A percentile compares a stretch with the other conserved stretches of the same genome.
Evolutionary conservation across 2,329 filamentous ascomycete genomes (phyloP).

Genomic region (Calonectria multiphialidica): DNA sequence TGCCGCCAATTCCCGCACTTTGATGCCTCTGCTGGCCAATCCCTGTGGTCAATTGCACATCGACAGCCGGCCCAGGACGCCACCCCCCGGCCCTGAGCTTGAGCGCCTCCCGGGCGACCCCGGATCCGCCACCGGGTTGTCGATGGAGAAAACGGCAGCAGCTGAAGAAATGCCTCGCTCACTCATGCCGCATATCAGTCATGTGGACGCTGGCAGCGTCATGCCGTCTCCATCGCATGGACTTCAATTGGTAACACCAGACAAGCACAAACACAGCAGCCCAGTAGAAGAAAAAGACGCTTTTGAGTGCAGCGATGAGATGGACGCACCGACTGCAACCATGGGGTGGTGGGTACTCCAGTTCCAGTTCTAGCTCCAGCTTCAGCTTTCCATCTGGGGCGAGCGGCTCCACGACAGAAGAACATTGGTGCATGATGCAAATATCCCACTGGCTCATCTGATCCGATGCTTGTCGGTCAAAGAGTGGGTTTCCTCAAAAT

Average conservation of each 20-base stretch:
- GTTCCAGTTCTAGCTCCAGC: neutral
- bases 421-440: slow-evolving; percentile 35
- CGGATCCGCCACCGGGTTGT: slow-evolving; percentile 43
- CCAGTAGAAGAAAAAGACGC: slow-evolving; percentile 1
- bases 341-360: slow-evolving; percentile 11
- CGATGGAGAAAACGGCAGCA: slow-evolving; percentile 39
- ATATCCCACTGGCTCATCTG: slow-evolving; percentile 31
- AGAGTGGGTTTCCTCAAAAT: slow-evolving; percentile 35
- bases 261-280: neutral
- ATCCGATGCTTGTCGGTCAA: slow-evolving; percentile 31
- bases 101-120: slow-evolving; percentile 45
- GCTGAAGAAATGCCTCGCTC: slow-evolving; percentile 47
- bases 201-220: slow-evolving; percentile 26
- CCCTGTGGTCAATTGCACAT: slow-evolving; percentile 30
- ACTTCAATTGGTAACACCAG: neutral
- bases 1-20: slow-evolving; percentile 40
- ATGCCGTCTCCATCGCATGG: slow-evolving; percentile 13
- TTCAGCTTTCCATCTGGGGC: slow-evolving; percentile 11
- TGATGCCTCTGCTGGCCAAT: slow-evolving; percentile 29
- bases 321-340: slow-evolving; percentile 4
- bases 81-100: slow-evolving; percentile 31
- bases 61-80: slow-evolving; percentile 8
- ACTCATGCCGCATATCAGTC: slow-evolving; percentile 31
- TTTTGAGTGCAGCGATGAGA: slow-evolving; percentile 2
- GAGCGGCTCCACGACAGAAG: slow-evolving; percentile 28